Base-by-base conservation (phyloP, 371 early-diverging fungal species). In the Mucor irregularis region DNA sequence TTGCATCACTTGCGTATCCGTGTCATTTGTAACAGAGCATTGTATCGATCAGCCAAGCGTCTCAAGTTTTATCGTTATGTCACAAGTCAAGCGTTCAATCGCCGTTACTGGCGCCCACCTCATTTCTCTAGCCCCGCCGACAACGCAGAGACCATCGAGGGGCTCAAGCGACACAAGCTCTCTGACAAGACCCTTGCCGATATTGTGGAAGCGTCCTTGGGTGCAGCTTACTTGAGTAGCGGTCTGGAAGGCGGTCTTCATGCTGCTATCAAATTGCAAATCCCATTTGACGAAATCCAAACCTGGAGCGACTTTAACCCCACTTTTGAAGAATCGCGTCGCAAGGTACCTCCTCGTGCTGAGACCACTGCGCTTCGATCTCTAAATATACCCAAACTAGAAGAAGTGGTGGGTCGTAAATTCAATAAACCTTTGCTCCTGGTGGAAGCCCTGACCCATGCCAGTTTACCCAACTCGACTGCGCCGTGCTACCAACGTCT, bases 121-220 rank as follows among this genome's bases (percentile, higher is more conserved):
- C 62, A 73, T 17, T 85, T 84, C 48, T 49, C 60, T 2, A 55
- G 74, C 7, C 45, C 48, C 4, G 62, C 50, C 0, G 82, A 82
- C 49, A 67, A 62, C 4, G 57, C 66, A 35, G 69, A 72, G 1
- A 69, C 69, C 0, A 57, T 74, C 1, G 64, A 71, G 13, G 61
- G 58, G 7, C 30, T 69, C n/a, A 58, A 46, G 19, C 49, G 53
- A 2, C 82, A 85, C 50, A 66, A 50, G 38, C 61, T 91, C 11
- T 88, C 90, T 1, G 89, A 92, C 55, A 95, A 97, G 58, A 85
- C 85, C 0, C 64, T 93, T 30, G 97, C 97, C 1, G 97, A 97
- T 78, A 71, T 91, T 34, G 83, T 97, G 0, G 97, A 97, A 66
- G 92, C 96, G 0, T 67, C 90, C 4, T 66, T 98, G 21, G 97